Evolutionary conservation across 495 filamentous ascomycete genomes (phyloP).

Genomic region (Penicillium fimorum): DNA sequence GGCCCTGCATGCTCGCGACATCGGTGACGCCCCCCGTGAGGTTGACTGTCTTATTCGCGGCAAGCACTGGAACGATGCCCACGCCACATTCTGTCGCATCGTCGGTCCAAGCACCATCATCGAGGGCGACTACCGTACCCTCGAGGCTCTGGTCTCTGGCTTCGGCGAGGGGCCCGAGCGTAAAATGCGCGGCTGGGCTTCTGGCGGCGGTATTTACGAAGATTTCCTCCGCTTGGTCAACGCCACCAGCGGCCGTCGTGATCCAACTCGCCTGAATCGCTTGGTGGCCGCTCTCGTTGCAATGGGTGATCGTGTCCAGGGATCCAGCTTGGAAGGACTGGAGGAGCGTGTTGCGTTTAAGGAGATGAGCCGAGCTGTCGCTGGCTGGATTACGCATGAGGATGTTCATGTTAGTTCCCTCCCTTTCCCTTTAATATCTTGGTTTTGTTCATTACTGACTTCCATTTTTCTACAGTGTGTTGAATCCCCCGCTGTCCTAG

Average conservation of each 20-base stretch:
- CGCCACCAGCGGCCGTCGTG: slow-evolving; percentile 34
- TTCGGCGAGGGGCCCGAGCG: slow-evolving; percentile 57
- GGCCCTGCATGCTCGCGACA: slow-evolving; percentile 73
- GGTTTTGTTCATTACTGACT: slow-evolving; percentile 18
- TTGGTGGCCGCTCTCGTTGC: slow-evolving; percentile 63
- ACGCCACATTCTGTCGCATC: slow-evolving; percentile 70
- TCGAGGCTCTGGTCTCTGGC: slow-evolving; percentile 61
- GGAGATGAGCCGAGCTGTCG: slow-evolving; percentile 61
- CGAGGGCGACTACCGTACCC: slow-evolving; percentile 64
- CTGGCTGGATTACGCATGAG: slow-evolving; percentile 58
- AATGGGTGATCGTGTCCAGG: slow-evolving; percentile 56
- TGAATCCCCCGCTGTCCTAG: slow-evolving; percentile 52
- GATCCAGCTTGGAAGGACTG: slow-evolving; percentile 58
- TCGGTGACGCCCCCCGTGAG: slow-evolving; percentile 62
- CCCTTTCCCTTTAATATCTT: background rate
- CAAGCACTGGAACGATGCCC: slow-evolving; percentile 74
- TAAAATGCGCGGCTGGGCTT: slow-evolving; percentile 61
- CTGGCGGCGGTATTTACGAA: slow-evolving; percentile 77
- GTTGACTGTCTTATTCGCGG: slow-evolving; percentile 75
- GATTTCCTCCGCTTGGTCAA: slow-evolving; percentile 68
- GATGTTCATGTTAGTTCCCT: slow-evolving; percentile 55
- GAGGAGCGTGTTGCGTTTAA: slow-evolving; percentile 76
- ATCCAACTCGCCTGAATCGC: slow-evolving; percentile 50
- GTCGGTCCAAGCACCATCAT: slow-evolving; percentile 81
- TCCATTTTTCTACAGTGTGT: slow-evolving; percentile 27